phyloP scores from a whole-genome alignment of 768 basidiomycete genomes.

The Panellus pusillus region DNA sequence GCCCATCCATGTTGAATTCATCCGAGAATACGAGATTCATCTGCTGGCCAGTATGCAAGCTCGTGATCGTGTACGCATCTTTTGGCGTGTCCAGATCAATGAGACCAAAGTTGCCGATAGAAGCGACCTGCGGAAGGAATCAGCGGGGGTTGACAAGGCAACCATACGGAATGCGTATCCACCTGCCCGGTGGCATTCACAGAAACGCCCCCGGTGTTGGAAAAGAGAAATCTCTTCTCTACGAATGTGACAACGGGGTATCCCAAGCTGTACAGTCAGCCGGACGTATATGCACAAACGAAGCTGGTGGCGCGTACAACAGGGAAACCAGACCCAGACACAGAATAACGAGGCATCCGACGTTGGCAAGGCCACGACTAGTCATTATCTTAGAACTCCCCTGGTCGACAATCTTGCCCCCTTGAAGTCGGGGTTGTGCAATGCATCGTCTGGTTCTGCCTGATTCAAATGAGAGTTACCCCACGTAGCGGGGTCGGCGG shows the following conservation, averaged over 20 bases:
- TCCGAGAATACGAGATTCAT: conserved; percentile 77
- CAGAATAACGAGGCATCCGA: conserved; percentile 67
- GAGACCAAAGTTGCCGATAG: conserved; percentile 15
- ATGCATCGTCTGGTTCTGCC: conserved; percentile 64
- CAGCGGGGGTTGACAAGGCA: conserved; percentile 25
- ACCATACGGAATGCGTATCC: neutral
- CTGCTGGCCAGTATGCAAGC: conserved; percentile 49
- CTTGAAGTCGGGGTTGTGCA: conserved; percentile 69
- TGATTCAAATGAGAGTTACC: conserved; percentile 59
- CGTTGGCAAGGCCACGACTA: conserved; percentile 66
- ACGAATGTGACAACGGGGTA: conserved; percentile 63
- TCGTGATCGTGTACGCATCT: conserved; percentile 49
- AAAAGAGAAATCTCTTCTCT: conserved; percentile 38
- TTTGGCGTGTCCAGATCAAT: conserved; percentile 79
- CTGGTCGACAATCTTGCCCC: conserved; percentile 58
- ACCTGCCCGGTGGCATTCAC: conserved; percentile 73
- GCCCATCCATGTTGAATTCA: conserved; percentile 83
- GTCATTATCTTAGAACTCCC: conserved; percentile 41
- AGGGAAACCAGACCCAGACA: conserved; percentile 51
- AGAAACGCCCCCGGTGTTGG: conserved; percentile 65
- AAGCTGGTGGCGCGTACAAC: conserved; percentile 42
- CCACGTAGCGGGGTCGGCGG: conserved; percentile 72
- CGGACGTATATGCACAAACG: too few relatives aligned
- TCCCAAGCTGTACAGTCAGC: conserved; percentile 31
- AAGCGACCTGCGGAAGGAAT: conserved; percentile 3